Evolutionary conservation across 2,329 filamentous ascomycete genomes (phyloP), one percentile per base, ranked within the genome.

Genomic region (Macrophomina pseudophaseolina): DNA sequence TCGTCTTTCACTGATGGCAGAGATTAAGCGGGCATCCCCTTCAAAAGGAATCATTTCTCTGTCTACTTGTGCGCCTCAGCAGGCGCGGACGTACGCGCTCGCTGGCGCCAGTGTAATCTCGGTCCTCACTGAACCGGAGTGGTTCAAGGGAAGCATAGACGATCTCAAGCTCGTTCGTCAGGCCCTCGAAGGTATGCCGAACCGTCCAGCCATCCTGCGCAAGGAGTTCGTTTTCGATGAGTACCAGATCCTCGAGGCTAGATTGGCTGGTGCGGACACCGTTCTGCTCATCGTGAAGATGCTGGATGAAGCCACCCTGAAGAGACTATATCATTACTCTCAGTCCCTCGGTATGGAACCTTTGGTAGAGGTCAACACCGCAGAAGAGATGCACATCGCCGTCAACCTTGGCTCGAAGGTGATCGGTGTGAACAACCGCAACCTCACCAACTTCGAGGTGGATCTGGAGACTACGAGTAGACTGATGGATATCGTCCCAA

Each of bases 211-310:
- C 1, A 87, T 99, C 12, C 82, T 99, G 35, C 89, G 96, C 30
- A 99, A 99, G 76, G 95, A 99, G 73, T 99, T 99, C 74, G 89
- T 99, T 48, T 99, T 98, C 74, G 94, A 98, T 53, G 93, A 98
- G 77, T 99, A 99, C 76, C 95, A 99, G 78, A 98, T 99, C 64
- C 85, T 99, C 6, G 95, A 99, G 80, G 95, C 94, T 33, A 87
- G 96, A 56, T 82, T 99, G 66, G 93, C 94, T 12, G 95, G 95
- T 70, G 95, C 95, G 7, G 94, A 99, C 78, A 97, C 94, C 0
- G 90, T 99, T 18, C 84, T 99, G 32, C 86, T 99, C 23, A 99
- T 99, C 71, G 95, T 99, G 62, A 99, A 99, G 83, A 99, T 99
- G 95, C 87, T 99, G 11, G 90, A 94, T 68, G 82, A 86, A 32